A percentile compares a stretch with the other conserved stretches of the same genome.
phyloP scores from a whole-genome alignment of 805 yeast species.

The Ogataea dorogensis region DNA sequence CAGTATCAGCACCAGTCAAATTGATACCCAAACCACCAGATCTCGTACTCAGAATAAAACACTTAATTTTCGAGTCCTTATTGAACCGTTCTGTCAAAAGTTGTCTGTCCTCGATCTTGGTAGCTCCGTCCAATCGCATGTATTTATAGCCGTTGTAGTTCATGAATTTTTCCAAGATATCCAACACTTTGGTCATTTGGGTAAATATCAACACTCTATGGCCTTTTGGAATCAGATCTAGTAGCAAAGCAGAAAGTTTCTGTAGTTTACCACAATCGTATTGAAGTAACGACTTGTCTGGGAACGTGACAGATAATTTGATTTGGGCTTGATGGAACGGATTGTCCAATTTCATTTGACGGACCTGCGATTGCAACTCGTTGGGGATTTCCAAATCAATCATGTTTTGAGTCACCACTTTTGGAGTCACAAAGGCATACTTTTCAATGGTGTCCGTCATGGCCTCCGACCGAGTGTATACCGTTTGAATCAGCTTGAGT shows the following conservation, averaged over 20 bases:
- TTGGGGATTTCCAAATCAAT: constrained; percentile 49
- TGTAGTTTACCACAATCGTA: constrained; percentile 98
- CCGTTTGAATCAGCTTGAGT: constrained; percentile 40
- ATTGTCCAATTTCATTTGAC: constrained; percentile 34
- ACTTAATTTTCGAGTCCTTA: constrained; percentile 79
- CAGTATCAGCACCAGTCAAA: constrained; percentile 98
- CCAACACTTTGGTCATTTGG: constrained; percentile 96
- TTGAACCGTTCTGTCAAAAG: constrained; percentile 90
- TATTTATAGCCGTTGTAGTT: constrained; percentile 93
- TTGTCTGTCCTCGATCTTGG: constrained; percentile 96
- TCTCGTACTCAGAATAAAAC: constrained; percentile 88
- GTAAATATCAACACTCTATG: constrained; percentile 95
- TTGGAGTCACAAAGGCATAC: constrained; percentile 85
- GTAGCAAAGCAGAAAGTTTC: constrained; percentile 70
- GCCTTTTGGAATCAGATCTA: constrained; percentile 77
- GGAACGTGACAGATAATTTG: constrained; percentile 88
- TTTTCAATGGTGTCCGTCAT: constrained; percentile 60
- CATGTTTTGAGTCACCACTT: constrained; percentile 75
- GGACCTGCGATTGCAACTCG: constrained; percentile 30
- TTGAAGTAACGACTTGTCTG: constrained; percentile 87
- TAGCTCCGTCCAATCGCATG: constrained; percentile 95
- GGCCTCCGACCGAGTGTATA: constrained; percentile 37
- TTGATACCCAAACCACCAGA: constrained; percentile 99
- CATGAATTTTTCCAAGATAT: constrained; percentile 86
- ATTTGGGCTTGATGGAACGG: constrained; percentile 83